Evolutionary conservation across 1,139 yeast genomes (phyloP).

Genomic region (Debaryomyces nepalensis): DNA sequence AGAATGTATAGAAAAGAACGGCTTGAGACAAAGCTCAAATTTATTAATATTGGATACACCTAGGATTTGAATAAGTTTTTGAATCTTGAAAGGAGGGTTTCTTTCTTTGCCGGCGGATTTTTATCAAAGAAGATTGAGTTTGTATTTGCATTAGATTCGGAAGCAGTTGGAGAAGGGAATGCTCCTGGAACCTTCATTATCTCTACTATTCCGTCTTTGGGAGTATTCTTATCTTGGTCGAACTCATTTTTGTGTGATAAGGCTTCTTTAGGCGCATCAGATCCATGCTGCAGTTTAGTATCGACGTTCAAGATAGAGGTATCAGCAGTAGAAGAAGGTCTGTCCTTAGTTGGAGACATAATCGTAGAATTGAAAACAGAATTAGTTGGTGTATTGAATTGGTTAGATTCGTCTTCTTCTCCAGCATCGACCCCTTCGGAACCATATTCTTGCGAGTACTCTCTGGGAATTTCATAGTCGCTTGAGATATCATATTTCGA

Average conservation of each 20-base stretch:
- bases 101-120: constrained; percentile 24
- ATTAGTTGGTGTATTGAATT: constrained; percentile 30
- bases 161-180: constrained; percentile 25
- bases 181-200: constrained; percentile 29
- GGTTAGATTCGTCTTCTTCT: constrained; percentile 23
- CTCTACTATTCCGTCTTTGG: constrained; percentile 13
- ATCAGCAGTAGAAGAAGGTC: constrained; percentile 12
- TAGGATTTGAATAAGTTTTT: constrained; percentile 39
- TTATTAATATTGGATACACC: not conserved
- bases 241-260: not conserved
- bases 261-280: not conserved
- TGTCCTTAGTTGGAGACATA: constrained; percentile 13
- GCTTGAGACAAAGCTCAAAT: no score
- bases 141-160: constrained; percentile 6
- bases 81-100: constrained; percentile 37
- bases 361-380: constrained; percentile 25
- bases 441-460: not conserved
- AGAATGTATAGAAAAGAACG: not conserved
- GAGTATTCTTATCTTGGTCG: constrained; percentile 1
- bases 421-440: constrained; percentile 12
- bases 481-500: not conserved
- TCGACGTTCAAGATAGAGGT: constrained; percentile 10
- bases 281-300: constrained; percentile 1
- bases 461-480: not conserved
- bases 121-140: constrained; percentile 7